phyloP scores from a whole-genome alignment of 768 basidiomycete species.

The Lentinula detonsa region DNA sequence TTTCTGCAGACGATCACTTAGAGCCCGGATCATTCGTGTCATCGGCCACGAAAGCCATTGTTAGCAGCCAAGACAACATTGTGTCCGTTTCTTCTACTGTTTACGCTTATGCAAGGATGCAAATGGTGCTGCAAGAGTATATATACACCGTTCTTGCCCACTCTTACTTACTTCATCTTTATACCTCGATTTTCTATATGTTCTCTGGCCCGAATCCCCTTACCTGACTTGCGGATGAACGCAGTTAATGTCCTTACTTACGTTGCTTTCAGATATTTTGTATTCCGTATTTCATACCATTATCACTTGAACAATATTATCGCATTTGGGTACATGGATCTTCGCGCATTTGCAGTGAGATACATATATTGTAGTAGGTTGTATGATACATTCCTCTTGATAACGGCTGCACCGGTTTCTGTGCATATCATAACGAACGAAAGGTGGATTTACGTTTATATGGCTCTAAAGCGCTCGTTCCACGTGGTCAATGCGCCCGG shows the following conservation, averaged over 20 bases:
- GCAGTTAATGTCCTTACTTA: neutral
- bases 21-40: neutral
- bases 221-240: neutral
- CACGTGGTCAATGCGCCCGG: no score
- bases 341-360: no score
- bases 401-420: no score
- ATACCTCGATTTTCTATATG: neutral
- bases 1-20: neutral
- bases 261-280: neutral
- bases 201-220: neutral
- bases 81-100: neutral
- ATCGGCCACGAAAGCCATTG: neutral
- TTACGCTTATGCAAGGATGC: neutral
- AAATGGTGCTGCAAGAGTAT: neutral
- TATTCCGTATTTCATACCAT: neutral
- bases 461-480: no score
- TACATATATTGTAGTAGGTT: no score
- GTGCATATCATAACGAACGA: no score
- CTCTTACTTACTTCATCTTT: conserved; percentile 1
- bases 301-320: neutral
- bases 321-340: no score
- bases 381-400: no score
- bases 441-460: no score
- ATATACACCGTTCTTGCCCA: neutral
- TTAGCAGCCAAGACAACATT: neutral